A percentile compares a stretch with the other conserved stretches of the same genome.
Conservation (phyloP, 129 eudicot genomes). For the Saposhnikovia divaricata region DNA sequence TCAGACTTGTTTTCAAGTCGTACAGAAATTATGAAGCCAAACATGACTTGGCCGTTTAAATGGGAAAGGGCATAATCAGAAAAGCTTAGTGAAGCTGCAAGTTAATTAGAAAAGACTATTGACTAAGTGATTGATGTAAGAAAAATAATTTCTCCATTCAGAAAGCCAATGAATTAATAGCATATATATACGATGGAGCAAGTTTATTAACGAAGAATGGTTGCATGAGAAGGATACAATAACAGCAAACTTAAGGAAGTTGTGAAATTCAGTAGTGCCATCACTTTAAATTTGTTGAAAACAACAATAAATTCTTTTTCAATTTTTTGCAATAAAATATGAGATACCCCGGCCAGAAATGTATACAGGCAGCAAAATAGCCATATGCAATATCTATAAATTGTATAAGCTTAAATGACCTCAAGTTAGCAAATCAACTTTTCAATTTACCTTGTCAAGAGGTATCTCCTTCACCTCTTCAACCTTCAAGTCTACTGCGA, state of each 20-base stretch:
- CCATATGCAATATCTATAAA: neutral
- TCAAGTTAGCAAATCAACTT: neutral
- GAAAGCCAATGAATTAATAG: neutral
- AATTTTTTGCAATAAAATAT: neutral
- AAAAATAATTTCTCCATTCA: neutral
- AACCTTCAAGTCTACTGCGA: slow-evolving; percentile 50
- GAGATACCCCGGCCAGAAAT: neutral
- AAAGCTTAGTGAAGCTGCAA: neutral
- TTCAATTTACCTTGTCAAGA: slow-evolving; percentile 47
- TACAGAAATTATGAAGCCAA: neutral
- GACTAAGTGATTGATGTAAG: neutral
- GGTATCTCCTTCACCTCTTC: slow-evolving; percentile 59
- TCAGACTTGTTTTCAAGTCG: neutral
- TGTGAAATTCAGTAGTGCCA: neutral
- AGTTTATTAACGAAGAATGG: neutral
- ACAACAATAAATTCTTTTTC: neutral
- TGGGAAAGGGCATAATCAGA: neutral
- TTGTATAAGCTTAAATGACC: neutral
- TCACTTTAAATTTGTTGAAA: neutral
- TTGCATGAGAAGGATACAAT: neutral
- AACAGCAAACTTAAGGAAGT: neutral
- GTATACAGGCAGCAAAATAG: neutral
- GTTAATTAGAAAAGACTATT: neutral
- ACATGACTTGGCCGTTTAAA: neutral
- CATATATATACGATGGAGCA: neutral